Conservation (phyloP, 1,139 yeast genomes). For the Sugiyamaella pinicola region DNA sequence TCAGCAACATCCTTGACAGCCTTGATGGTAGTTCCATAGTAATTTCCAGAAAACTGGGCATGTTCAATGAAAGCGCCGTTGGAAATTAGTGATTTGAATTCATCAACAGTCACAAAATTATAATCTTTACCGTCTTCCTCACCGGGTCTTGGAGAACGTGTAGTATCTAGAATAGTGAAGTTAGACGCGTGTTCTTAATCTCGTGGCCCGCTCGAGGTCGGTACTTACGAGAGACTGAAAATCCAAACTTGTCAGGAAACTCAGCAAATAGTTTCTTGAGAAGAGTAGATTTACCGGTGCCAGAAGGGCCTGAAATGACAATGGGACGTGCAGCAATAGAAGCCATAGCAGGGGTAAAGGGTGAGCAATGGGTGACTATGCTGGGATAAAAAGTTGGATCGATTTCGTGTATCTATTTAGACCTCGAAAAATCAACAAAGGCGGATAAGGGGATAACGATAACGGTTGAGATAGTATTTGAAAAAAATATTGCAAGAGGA, state of each 20-base stretch:
- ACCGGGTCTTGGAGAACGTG: slow-evolving; percentile 89
- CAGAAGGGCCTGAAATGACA: slow-evolving; percentile 96
- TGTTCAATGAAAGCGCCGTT: slow-evolving; percentile 85
- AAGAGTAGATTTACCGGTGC: slow-evolving; percentile 90
- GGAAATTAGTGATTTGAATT: slow-evolving; percentile 73
- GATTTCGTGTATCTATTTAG: neutral
- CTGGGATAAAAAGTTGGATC: neutral
- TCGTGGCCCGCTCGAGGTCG: neutral
- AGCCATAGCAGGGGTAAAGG: slow-evolving; percentile 32
- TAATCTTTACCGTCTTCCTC: slow-evolving; percentile 89
- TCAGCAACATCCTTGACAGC: slow-evolving; percentile 76
- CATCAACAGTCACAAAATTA: slow-evolving; percentile 77
- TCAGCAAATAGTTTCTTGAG: slow-evolving; percentile 88
- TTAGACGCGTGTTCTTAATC: neutral
- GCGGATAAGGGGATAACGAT: slow-evolving; percentile 1
- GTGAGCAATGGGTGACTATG: neutral
- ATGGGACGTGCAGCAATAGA: slow-evolving; percentile 62
- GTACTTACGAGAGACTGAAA: slow-evolving; percentile 69
- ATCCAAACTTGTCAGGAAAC: slow-evolving; percentile 86
- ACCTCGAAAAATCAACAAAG: neutral
- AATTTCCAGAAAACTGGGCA: slow-evolving; percentile 98
- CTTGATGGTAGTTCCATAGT: slow-evolving; percentile 88
- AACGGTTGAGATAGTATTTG: no score
- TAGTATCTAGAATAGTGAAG: slow-evolving; percentile 61
- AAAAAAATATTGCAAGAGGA: neutral